phyloP scores from a whole-genome alignment of 2,329 filamentous ascomycete genomes.

The Juglanconis sp. region DNA sequence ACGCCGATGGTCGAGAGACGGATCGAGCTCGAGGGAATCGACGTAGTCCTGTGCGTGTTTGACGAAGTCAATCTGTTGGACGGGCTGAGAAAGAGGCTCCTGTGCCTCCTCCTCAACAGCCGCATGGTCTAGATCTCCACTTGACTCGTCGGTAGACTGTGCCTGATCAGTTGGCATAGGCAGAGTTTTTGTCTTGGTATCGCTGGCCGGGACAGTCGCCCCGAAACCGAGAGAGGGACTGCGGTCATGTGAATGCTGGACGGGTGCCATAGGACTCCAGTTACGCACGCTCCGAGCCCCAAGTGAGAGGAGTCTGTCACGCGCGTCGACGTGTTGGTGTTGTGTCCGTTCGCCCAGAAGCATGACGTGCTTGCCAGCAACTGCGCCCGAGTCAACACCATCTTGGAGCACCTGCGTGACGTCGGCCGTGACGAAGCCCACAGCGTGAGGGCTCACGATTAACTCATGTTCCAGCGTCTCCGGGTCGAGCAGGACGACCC shows the following conservation, averaged over 20 bases:
- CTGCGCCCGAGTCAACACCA: slow-evolving; percentile 14
- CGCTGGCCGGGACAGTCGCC: slow-evolving; percentile 21
- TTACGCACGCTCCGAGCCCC: slow-evolving; percentile 28
- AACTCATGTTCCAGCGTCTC: slow-evolving; percentile 27
- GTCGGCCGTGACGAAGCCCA: slow-evolving; percentile 24
- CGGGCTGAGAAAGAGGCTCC: not conserved
- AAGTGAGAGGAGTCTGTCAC: slow-evolving; percentile 26
- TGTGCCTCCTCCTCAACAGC: not conserved
- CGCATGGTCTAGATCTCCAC: not conserved
- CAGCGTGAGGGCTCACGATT: slow-evolving; percentile 27
- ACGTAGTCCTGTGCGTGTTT: slow-evolving; percentile 2
- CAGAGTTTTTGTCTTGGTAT: slow-evolving; percentile 1
- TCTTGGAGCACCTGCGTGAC: slow-evolving; percentile 23
- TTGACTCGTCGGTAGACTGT: not conserved
- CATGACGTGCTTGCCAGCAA: slow-evolving; percentile 30
- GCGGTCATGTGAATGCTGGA: slow-evolving; percentile 8
- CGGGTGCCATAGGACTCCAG: slow-evolving; percentile 22
- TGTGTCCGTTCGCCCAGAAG: slow-evolving; percentile 25
- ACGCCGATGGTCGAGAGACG: slow-evolving; percentile 2
- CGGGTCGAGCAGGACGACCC: slow-evolving; percentile 29
- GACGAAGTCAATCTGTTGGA: slow-evolving; percentile 8
- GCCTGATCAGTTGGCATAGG: too few species aligned
- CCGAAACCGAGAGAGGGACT: slow-evolving; percentile 12
- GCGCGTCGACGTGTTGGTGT: slow-evolving; percentile 26
- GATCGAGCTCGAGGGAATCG: slow-evolving; percentile 4